Evolutionary conservation across 805 yeast genomes (phyloP).

Genomic region (Pichia ethanolica): DNA sequence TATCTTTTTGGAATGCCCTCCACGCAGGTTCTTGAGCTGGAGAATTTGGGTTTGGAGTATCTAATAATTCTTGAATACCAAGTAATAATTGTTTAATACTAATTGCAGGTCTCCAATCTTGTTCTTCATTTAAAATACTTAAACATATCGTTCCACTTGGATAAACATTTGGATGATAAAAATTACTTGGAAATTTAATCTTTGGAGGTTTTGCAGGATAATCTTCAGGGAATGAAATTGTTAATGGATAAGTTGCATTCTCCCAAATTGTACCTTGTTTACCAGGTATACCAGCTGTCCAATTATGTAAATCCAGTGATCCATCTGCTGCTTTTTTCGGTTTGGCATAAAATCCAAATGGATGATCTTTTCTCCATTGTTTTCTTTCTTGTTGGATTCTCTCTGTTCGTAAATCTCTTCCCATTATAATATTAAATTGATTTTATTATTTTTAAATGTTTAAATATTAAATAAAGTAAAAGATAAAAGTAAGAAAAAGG

Average conservation of each 20-base stretch:
- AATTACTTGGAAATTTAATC: conserved; percentile 79
- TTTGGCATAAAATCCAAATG: conserved; percentile 93
- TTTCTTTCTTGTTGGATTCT: conserved; percentile 92
- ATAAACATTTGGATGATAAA: conserved; percentile 95
- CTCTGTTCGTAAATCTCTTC: conserved; percentile 49
- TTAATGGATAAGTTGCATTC: conserved; percentile 80
- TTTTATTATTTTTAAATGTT: not conserved
- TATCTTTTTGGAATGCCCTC: conserved; percentile 72
- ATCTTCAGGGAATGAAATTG: conserved; percentile 78
- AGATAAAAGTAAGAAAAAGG: too few relatives aligned
- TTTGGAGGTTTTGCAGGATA: conserved; percentile 97
- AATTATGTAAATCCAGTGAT: conserved; percentile 68
- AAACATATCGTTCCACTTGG: conserved; percentile 97
- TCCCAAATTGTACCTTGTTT: conserved; percentile 82
- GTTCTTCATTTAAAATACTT: conserved; percentile 86
- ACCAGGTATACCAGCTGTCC: conserved; percentile 98
- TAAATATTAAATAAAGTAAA: too few relatives aligned
- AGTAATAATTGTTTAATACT: conserved; percentile 81
- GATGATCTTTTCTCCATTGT: conserved; percentile 98
- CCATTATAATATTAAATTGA: conserved; percentile 8
- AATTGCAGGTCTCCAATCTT: conserved; percentile 98
- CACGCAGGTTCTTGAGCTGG: conserved; percentile 98
- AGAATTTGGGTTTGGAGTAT: conserved; percentile 86
- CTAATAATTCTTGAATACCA: conserved; percentile 88
- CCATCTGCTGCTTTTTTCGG: conserved; percentile 81